phyloP scores from a whole-genome alignment of 2,329 filamentous ascomycete species.

The Aspergillus latus region DNA sequence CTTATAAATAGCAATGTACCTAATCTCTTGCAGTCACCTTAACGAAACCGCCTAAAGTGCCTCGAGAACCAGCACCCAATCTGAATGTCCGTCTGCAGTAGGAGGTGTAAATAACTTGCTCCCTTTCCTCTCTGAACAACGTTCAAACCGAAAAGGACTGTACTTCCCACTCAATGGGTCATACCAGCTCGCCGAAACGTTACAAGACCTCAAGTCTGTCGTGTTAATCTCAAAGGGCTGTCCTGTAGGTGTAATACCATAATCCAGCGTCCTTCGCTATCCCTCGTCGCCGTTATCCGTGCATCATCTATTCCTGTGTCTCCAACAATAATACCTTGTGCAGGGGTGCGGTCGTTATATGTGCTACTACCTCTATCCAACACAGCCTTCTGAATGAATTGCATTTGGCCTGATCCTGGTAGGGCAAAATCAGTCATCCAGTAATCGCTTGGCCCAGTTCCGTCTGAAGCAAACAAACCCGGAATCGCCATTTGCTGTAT shows the following conservation, averaged over 20 bases:
- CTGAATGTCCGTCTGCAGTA: background rate
- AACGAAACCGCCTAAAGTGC: background rate
- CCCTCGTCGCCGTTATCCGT: constrained; percentile 2
- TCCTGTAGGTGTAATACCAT: constrained; percentile 10
- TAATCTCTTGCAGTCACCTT: background rate
- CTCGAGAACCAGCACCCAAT: background rate
- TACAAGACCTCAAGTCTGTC: background rate
- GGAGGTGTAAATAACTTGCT: background rate
- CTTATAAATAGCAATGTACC: background rate
- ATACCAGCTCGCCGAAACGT: background rate
- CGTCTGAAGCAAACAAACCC: background rate
- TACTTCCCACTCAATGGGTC: background rate
- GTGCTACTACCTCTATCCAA: background rate
- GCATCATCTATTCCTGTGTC: constrained; percentile 4
- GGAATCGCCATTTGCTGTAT: constrained; percentile 4
- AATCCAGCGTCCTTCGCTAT: background rate
- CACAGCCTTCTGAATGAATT: constrained; percentile 7
- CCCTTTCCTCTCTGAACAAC: background rate
- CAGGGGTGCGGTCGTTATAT: constrained; percentile 5
- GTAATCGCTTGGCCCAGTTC: background rate
- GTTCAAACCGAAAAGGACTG: background rate
- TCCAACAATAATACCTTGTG: constrained; percentile 6
- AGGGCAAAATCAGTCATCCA: constrained; percentile 2
- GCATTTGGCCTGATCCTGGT: constrained; percentile 7
- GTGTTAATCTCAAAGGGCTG: constrained; percentile 4